Evolutionary conservation across 768 basidiomycete genomes (phyloP).

Genomic region (Panaeolus papilionaceus): DNA sequence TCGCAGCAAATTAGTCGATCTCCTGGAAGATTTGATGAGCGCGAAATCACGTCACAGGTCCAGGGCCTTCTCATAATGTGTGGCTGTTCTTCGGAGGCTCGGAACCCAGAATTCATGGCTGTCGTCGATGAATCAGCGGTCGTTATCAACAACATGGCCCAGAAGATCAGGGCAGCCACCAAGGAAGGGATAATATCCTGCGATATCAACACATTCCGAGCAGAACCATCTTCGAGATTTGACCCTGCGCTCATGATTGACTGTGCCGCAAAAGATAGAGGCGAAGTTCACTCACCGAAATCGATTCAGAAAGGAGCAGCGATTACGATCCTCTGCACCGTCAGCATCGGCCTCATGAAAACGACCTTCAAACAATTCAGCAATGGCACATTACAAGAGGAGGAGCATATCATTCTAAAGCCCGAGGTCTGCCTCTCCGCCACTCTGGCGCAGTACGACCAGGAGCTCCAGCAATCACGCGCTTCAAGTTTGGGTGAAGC

Average conservation of each 20-base stretch:
- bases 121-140: background rate
- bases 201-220: conserved; percentile 29
- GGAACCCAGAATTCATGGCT: too few species aligned
- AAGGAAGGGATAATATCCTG: conserved; percentile 32
- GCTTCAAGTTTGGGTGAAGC: too few species aligned
- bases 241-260: conserved; percentile 30
- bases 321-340: background rate
- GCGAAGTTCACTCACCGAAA: too few species aligned
- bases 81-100: background rate
- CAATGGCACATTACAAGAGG: too few species aligned
- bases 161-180: conserved; percentile 25
- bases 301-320: background rate
- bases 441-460: too few species aligned
- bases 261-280: background rate
- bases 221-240: conserved; percentile 15
- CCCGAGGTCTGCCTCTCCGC: too few species aligned
- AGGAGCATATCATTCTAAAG: too few species aligned
- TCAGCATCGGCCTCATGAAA: background rate
- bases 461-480: too few species aligned
- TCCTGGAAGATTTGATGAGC: conserved; percentile 6
- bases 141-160: conserved; percentile 25
- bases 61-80: conserved; percentile 15
- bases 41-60: background rate
- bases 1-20: conserved; percentile 18
- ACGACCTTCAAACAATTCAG: too few species aligned